Base-by-base conservation (phyloP, 2,329 filamentous ascomycete species). In the Cercospora janseana region DNA sequence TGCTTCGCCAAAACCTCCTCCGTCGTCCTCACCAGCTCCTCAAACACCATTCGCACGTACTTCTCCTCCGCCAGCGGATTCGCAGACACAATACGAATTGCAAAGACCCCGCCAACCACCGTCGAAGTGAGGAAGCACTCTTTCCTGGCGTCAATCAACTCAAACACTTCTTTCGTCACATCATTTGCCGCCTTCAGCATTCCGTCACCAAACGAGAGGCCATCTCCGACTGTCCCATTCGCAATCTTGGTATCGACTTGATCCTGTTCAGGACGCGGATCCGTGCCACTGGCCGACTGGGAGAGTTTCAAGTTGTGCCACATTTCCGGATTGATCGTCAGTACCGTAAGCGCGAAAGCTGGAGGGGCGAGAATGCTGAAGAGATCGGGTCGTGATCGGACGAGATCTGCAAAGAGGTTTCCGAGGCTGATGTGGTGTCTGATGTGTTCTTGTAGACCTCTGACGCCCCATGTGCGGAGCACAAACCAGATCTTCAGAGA, bases 401-500 rank as follows among this genome's bases (percentile, higher is more conserved):
- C 64, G 32, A 87, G 73, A 0, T 66, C 71, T 3, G 82, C 79
- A 56, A 96, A 93, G 7, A 75, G 69, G 56, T 90, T 80, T n/a
- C 87, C 88, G 0, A 89, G 71, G 2, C 69, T 67, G 49, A 95
- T 73, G 20, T 86, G 84, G 32, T 80, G 80, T 26, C 82, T 76
- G 56, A 96, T 82, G 62, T 94, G 87, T 4, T 72, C 77, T 60
- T 83, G 83, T 63, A 97, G 70, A 0, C 91, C 92, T 23, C 77
- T 76, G 44, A 94, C 73, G 0, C 92, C 92, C 65, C 90, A 95
- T 34, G 80, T 84, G 35, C 92, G 79, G 62, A 96, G 74, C 6
- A 97, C 90, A 66, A 96, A 96, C 92, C 92, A 97, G 56, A 95
- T 84, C 74, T 97, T 97, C 51, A 97, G 72, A 2, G 86, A 83